Conservation (phyloP, 2,329 filamentous ascomycete genomes). For the Coleophoma crateriformis region DNA sequence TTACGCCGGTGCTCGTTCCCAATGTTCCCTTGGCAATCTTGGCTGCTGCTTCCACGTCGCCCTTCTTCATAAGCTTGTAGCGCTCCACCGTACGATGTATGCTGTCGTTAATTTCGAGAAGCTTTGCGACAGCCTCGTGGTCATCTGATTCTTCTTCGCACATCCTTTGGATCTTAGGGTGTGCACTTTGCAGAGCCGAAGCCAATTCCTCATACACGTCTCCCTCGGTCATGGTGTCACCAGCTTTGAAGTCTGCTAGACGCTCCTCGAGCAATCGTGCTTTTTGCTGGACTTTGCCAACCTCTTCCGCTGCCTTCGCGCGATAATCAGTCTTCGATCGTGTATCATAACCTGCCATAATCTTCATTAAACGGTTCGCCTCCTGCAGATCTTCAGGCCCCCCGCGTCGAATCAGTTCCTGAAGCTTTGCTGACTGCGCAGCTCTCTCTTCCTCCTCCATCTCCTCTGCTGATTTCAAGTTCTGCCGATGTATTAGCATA, state of each 20-base stretch:
- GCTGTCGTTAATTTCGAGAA: conserved; percentile 97
- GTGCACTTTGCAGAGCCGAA: conserved; percentile 81
- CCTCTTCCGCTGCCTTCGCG: conserved; percentile 94
- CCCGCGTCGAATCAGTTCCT: conserved; percentile 90
- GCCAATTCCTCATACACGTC: conserved; percentile 80
- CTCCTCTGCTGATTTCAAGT: conserved; percentile 91
- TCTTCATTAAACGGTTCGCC: conserved; percentile 96
- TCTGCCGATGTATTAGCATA: conserved; percentile 47
- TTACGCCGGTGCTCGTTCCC: conserved; percentile 59
- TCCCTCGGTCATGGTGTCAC: conserved; percentile 68
- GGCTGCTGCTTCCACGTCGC: conserved; percentile 77
- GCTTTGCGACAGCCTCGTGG: conserved; percentile 87
- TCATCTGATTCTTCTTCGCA: conserved; percentile 98
- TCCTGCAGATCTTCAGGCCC: conserved; percentile 92
- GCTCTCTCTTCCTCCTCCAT: conserved; percentile 97
- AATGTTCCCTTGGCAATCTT: conserved; percentile 79
- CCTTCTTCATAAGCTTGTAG: conserved; percentile 94
- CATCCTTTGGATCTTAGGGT: conserved; percentile 99
- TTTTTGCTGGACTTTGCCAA: conserved; percentile 92
- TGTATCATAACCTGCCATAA: conserved; percentile 97
- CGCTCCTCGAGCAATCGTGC: conserved; percentile 89
- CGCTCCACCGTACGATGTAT: conserved; percentile 95
- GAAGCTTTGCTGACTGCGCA: conserved; percentile 95
- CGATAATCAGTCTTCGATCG: conserved; percentile 95
- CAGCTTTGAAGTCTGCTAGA: conserved; percentile 74